These are phyloP conservation scores for Botrytis elliptica DNA, from an alignment of 2,329 filamentous ascomycete species.

Conservation along the genomic window DNA sequence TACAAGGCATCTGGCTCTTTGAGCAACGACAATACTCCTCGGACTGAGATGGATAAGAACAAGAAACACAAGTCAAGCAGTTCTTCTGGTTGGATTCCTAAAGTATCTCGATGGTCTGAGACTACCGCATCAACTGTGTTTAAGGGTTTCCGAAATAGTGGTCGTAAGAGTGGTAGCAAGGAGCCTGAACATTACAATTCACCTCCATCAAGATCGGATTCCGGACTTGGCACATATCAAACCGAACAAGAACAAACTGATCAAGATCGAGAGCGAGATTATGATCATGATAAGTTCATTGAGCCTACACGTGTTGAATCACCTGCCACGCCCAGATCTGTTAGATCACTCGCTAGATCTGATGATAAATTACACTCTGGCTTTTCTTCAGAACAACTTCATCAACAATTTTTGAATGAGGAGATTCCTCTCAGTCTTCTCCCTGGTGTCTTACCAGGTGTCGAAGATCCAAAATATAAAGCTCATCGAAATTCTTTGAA, in stretches of 20 bases:
- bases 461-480: slow-evolving; percentile 75
- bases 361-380: slow-evolving; percentile 61
- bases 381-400: slow-evolving; percentile 52
- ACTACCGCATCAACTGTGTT: slow-evolving; percentile 88
- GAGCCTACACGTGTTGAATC: slow-evolving; percentile 3
- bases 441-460: slow-evolving; percentile 23
- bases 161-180: slow-evolving; percentile 56
- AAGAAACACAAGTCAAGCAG: slow-evolving; percentile 87
- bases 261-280: slow-evolving; percentile 12
- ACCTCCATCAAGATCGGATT: slow-evolving; percentile 71
- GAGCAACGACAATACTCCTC: slow-evolving; percentile 79
- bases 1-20: slow-evolving; percentile 42
- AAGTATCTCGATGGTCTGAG: slow-evolving; percentile 96
- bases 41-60: slow-evolving; percentile 59
- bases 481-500: slow-evolving; percentile 79
- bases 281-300: slow-evolving; percentile 1
- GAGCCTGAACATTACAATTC: slow-evolving; percentile 17
- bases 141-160: slow-evolving; percentile 70
- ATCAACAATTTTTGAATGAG: slow-evolving; percentile 33
- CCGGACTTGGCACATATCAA: slow-evolving; percentile 62
- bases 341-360: slow-evolving; percentile 34
- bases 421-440: slow-evolving; percentile 34
- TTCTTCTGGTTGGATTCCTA: slow-evolving; percentile 78
- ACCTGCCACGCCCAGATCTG: slow-evolving; percentile 1
- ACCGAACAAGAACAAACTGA: slow-evolving; percentile 18